These are phyloP conservation scores for Sordariomycetes sp. DNA, from an alignment of 2,329 filamentous ascomycete species.

Conservation along the genomic window DNA sequence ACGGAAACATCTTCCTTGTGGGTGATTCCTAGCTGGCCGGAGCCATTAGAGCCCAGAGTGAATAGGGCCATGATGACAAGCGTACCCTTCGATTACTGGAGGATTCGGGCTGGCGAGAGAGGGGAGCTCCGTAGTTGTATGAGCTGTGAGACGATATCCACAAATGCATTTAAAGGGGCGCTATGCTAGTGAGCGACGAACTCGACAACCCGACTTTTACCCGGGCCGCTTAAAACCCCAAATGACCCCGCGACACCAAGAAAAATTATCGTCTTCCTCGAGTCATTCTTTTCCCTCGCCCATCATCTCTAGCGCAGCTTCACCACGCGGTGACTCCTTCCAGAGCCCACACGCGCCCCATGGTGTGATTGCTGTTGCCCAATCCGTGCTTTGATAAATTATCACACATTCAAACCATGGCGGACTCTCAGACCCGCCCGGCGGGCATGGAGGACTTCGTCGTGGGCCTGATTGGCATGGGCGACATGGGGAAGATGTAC, in stretches of 20 bases:
- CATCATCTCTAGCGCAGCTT: background rate
- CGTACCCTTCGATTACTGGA: background rate
- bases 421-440: background rate
- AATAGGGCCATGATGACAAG: constrained; percentile 41
- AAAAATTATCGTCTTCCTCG: background rate
- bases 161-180: background rate
- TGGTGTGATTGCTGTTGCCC: background rate
- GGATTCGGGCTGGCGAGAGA: background rate
- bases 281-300: background rate
- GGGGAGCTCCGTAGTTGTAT: background rate
- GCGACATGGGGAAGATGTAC: constrained; percentile 99
- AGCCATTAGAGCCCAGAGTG: constrained; percentile 65
- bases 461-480: constrained; percentile 96
- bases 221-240: background rate
- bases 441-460: constrained; percentile 51
- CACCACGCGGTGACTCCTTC: background rate
- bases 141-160: background rate
- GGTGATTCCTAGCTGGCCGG: constrained; percentile 59
- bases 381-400: background rate
- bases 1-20: constrained; percentile 59
- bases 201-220: background rate
- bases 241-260: background rate
- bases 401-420: background rate
- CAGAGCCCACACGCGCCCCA: background rate
- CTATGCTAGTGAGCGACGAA: background rate